phyloP scores from a whole-genome alignment of 1,284 basidiomycete species.

The Erythrobasidium hasegawianum region DNA sequence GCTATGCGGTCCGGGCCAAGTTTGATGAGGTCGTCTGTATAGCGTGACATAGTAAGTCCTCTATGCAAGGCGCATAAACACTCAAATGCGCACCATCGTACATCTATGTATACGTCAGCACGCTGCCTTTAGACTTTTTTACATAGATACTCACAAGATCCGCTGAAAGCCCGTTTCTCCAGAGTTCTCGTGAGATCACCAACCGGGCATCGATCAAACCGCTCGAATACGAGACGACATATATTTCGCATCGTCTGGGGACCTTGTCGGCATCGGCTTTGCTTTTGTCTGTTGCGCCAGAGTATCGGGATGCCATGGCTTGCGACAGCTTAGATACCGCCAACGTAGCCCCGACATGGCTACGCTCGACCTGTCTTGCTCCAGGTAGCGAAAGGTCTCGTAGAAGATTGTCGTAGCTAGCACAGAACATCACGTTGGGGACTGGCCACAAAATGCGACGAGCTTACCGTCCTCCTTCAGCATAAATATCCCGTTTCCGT shows the following conservation, averaged over 20 bases:
- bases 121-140: not conserved
- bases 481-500: conserved; percentile 54
- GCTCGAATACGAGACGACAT: conserved; percentile 53
- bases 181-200: conserved; percentile 55
- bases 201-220: conserved; percentile 53
- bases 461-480: conserved; percentile 52
- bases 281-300: conserved; percentile 6
- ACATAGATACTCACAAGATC: conserved; percentile 51
- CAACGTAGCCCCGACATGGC: conserved; percentile 56
- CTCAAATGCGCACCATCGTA: conserved; percentile 4
- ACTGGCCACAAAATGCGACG: not conserved
- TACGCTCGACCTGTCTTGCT: conserved; percentile 39
- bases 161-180: conserved; percentile 55
- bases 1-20: conserved; percentile 42
- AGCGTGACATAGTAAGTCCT: not conserved
- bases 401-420: conserved; percentile 56
- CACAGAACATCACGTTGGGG: no score
- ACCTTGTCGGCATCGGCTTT: conserved; percentile 20
- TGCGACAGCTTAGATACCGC: conserved; percentile 55
- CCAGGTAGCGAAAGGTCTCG: conserved; percentile 53
- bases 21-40: conserved; percentile 39
- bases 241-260: conserved; percentile 56
- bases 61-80: no score
- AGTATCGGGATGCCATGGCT: conserved; percentile 46
- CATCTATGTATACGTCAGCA: conserved; percentile 22